Base-by-base conservation (phyloP, 176 grass and related monocot genomes). In the Cocos nucifera region DNA sequence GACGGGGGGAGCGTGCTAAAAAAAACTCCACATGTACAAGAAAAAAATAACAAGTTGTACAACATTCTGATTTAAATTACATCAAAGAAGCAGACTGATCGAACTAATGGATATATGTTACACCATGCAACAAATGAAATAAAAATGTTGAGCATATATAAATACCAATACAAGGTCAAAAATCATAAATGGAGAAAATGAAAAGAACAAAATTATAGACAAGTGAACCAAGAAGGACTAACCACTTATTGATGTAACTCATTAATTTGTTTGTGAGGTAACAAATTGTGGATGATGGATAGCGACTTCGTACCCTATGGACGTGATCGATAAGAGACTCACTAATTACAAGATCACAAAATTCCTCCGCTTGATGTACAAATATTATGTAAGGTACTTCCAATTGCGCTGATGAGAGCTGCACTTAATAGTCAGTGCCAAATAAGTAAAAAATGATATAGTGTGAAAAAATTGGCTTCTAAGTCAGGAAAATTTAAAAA, bases 321-420 rank as follows among this genome's bases (percentile, higher is more conserved):
- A 97, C 54, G 64, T 85, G 79, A 52, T 73, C 6, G 22, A 70
- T 70, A 21, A 97, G 59, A 2, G 8, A 70, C 29, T 70, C 71
- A 5, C 57, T 65, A 61, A 5, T 71, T 49, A 91, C 57, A 53
- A 88, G 83, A 77, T 83, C 63, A 54, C 87, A 91, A 69, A 97
- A 91, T 50, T 97, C 92, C 76, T 97, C 81, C 20, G 92, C 92
- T 82, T 88, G 73, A 73, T 80, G 53, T 26, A 97, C 75, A 67
- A 97, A 19, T 17, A 87, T 39, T 57, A 97, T 60, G 56, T 97
- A 97, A 7, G 59, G 79, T 16, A 97, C 76, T 78, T 82, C 58
- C 23, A 48, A 25, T 1, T 54, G 59, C 50, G 66, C 56, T 52
- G 63, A 69, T 79, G 56, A 77, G 28, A 74, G 21, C 86, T 97